Evolutionary conservation across 2,329 filamentous ascomycete species (phyloP).

Genomic region (Pseudocercospora musae): DNA sequence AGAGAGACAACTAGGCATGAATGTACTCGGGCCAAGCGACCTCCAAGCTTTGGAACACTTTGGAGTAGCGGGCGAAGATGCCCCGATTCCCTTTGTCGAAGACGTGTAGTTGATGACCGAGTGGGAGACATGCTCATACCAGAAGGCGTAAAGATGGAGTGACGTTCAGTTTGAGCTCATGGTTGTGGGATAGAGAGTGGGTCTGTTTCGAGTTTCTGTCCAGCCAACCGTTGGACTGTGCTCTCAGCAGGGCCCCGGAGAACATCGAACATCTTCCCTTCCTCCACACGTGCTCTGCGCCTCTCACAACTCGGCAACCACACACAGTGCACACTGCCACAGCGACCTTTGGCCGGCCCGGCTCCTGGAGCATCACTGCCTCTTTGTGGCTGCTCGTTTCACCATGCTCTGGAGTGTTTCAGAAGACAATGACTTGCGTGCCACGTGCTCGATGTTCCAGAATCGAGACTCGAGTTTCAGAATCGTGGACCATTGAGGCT

Average conservation of each 20-base stretch:
- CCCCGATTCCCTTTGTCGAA: background rate
- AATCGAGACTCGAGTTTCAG: background rate
- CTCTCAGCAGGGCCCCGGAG: background rate
- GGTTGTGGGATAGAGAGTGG: conserved; percentile 2
- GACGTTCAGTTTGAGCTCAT: conserved; percentile 3
- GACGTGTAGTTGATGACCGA: background rate
- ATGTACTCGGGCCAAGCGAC: background rate
- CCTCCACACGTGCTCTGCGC: background rate
- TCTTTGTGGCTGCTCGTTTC: conserved; percentile 1
- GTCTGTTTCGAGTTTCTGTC: background rate
- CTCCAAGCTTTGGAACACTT: background rate
- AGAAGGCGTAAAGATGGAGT: background rate
- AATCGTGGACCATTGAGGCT: background rate
- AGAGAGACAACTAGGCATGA: background rate
- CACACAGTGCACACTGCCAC: too few relatives aligned
- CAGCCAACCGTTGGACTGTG: conserved; percentile 2
- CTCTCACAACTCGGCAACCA: background rate
- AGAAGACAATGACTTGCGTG: background rate
- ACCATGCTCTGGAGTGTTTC: conserved; percentile 1
- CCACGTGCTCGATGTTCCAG: background rate
- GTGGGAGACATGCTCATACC: background rate
- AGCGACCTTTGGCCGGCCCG: background rate
- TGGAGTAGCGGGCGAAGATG: background rate
- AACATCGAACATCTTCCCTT: background rate
- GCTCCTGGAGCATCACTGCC: conserved; percentile 3